A percentile compares a stretch with the other conserved stretches of the same genome.
Conservation (phyloP, 2,329 filamentous ascomycete genomes). For the Aspergillus flavus region DNA sequence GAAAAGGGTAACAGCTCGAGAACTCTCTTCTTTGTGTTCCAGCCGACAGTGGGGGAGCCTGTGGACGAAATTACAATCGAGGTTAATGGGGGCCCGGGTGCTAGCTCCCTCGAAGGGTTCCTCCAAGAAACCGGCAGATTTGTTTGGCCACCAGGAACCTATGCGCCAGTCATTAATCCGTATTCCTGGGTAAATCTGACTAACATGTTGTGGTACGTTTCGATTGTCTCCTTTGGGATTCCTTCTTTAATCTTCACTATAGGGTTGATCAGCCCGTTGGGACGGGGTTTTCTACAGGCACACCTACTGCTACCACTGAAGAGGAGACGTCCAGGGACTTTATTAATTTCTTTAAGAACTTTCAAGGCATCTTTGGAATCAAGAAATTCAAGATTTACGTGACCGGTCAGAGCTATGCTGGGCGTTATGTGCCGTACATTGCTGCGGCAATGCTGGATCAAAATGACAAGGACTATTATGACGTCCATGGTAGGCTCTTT, state of each 20-base stretch:
- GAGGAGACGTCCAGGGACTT: constrained; percentile 72
- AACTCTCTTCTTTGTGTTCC: constrained; percentile 53
- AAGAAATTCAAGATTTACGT: constrained; percentile 73
- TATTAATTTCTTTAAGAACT: constrained; percentile 78
- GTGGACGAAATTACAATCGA: constrained; percentile 48
- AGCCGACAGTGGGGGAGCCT: constrained; percentile 47
- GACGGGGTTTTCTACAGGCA: constrained; percentile 71
- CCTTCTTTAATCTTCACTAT: not conserved
- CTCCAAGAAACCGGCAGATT: constrained; percentile 79
- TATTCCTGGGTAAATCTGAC: constrained; percentile 77
- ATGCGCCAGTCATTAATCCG: constrained; percentile 64
- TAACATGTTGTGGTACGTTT: constrained; percentile 70
- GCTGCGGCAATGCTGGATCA: constrained; percentile 72
- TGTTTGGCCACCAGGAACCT: constrained; percentile 70
- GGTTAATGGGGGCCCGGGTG: constrained; percentile 59
- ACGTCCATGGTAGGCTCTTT: constrained; percentile 58
- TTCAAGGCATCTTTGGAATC: constrained; percentile 69
- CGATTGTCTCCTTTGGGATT: not conserved
- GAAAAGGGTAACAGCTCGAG: constrained; percentile 49
- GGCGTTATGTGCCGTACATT: constrained; percentile 73
- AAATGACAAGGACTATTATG: constrained; percentile 68
- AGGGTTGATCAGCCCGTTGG: constrained; percentile 49
- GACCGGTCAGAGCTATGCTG: constrained; percentile 72
- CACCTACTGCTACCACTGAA: constrained; percentile 65
- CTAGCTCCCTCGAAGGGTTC: constrained; percentile 66